Conservation (phyloP, 345 rosid genomes). For the Pelargonium nanum region DNA sequence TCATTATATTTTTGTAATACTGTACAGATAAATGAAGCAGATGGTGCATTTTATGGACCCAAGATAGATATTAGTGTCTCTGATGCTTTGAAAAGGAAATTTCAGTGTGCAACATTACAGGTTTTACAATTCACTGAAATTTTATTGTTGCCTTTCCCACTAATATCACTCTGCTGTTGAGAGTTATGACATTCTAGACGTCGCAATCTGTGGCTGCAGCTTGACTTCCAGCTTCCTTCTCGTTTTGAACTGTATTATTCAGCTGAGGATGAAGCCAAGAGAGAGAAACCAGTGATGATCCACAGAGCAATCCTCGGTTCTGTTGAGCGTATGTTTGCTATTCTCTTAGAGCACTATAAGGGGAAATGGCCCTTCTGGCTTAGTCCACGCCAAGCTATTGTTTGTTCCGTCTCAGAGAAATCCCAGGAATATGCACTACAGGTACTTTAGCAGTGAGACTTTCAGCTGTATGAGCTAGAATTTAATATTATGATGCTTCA, state of each 20-base stretch:
- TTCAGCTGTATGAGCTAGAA: background rate
- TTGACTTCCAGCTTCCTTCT: constrained; percentile 91
- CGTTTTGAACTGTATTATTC: constrained; percentile 73
- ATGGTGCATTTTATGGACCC: constrained; percentile 98
- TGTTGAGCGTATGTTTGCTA: constrained; percentile 44
- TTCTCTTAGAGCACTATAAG: constrained; percentile 70
- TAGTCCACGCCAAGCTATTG: constrained; percentile 97
- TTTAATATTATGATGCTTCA: background rate
- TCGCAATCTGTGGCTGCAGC: constrained; percentile 44
- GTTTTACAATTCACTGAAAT: constrained; percentile 22
- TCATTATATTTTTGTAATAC: constrained; percentile 3
- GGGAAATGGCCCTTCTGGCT: constrained; percentile 99
- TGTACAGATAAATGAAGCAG: constrained; percentile 75
- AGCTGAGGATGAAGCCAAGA: constrained; percentile 81
- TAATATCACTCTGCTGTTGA: constrained; percentile 1
- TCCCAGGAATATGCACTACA: constrained; percentile 53
- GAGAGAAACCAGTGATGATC: constrained; percentile 78
- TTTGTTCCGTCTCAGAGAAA: constrained; percentile 89
- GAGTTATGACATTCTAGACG: constrained; percentile 14
- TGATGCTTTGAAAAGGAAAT: constrained; percentile 84
- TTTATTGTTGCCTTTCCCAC: constrained; percentile 1
- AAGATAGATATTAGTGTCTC: constrained; percentile 96
- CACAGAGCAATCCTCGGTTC: constrained; percentile 96
- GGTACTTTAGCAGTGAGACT: constrained; percentile 29
- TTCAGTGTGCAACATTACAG: constrained; percentile 96